Evolutionary conservation across 805 yeast genomes (phyloP).

Genomic region (Cyberlindnera sargentensis): DNA sequence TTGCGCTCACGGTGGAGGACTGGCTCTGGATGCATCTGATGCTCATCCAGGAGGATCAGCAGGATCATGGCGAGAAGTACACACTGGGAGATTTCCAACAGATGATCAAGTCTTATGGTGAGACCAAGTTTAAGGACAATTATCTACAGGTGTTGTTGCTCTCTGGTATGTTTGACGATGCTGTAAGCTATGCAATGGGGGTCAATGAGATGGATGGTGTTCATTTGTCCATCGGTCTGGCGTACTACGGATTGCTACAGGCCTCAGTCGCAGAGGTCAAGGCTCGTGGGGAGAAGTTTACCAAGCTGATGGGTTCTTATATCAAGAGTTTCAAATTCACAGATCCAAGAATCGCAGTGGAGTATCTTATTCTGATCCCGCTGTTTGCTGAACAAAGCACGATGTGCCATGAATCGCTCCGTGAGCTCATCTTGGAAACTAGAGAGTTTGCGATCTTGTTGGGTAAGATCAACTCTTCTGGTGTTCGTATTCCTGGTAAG

Average conservation of each 20-base stretch:
- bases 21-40: slow-evolving; percentile 94
- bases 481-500: slow-evolving; percentile 73
- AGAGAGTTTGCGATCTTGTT: slow-evolving; percentile 74
- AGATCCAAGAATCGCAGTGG: slow-evolving; percentile 89
- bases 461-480: slow-evolving; percentile 78
- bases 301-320: slow-evolving; percentile 69
- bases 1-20: slow-evolving; percentile 79
- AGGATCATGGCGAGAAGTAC: slow-evolving; percentile 52
- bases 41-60: slow-evolving; percentile 54
- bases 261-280: slow-evolving; percentile 33
- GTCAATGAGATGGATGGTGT: slow-evolving; percentile 79
- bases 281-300: slow-evolving; percentile 36
- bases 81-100: slow-evolving; percentile 68
- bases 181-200: slow-evolving; percentile 56
- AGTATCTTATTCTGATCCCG: slow-evolving; percentile 70
- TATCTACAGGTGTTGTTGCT: slow-evolving; percentile 70
- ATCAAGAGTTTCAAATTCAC: slow-evolving; percentile 76
- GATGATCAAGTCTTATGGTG: slow-evolving; percentile 64
- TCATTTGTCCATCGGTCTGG: slow-evolving; percentile 78
- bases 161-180: slow-evolving; percentile 76
- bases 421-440: slow-evolving; percentile 80
- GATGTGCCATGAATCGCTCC: slow-evolving; percentile 68
- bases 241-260: slow-evolving; percentile 62
- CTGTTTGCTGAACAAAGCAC: slow-evolving; percentile 42
- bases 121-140: slow-evolving; percentile 59